Evolutionary conservation across 2,329 filamentous ascomycete genomes (phyloP), one percentile per base, ranked within the genome.

Genomic region (Tolypocladium guangdongense): DNA sequence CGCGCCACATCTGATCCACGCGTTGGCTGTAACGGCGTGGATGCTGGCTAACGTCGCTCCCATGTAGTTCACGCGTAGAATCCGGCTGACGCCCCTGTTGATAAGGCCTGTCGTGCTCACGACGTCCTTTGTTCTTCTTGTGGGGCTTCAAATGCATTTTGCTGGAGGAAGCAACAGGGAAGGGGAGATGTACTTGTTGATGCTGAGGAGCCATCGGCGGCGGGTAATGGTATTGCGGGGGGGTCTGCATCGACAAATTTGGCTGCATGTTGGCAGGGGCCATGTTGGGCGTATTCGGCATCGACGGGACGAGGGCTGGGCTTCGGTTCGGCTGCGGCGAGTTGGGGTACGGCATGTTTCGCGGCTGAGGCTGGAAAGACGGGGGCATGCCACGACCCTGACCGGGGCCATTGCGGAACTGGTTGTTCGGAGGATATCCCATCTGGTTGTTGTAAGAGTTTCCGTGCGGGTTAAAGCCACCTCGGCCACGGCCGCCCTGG

Each of bases 261-360:
- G 67, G 66, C 56, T 71, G 70, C 64, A 81, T 80, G 58, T 77
- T 77, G 50, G 78, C 79, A 43, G 77, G 74, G 54, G 67, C 79
- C 83, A 84, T 84, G 73, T 86, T 82, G 57, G 88, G 84, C 33
- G 85, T 87, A 57, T 79, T 79, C 54, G 86, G 84, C 62, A 86
- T 78, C 37, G 83, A 82, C 53, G 80, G 80, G 32, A 82, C 72
- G 53, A 87, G 74, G 35, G 84, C 83, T 57, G 87, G 81, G 74
- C 86, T 86, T 64, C 80, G 78, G 52, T 75, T 71, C 58, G 84
- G 79, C 62, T 85, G 82, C 38, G 84, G 85, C 41, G 84, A 87
- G 72, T 84, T 84, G 43, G 61, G 69, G 59, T 76, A 75, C 46
- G 69, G 70, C 67, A 80, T 74, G 52, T 71, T 72, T 52, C 69